Percentiles rank a stretch among this genome's conserved stretches.
These are phyloP conservation scores for Brassica cretica DNA, from an alignment of 345 rosid species.

Conservation along the genomic window DNA sequence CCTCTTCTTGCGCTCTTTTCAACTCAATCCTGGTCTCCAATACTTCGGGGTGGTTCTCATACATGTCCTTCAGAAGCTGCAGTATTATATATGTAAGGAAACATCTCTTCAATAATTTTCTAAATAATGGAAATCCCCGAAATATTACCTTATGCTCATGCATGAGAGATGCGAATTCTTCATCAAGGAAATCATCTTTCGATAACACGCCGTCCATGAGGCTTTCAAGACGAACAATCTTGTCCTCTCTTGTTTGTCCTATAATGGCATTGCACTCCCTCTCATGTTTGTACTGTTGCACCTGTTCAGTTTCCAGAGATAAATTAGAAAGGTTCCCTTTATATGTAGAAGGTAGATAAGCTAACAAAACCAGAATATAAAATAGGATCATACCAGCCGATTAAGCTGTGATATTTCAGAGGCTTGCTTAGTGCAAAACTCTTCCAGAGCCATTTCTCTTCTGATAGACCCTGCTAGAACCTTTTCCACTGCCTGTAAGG, in stretches of 20 bases:
- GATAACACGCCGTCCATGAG: slow-evolving; percentile 97
- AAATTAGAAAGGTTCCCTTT: slow-evolving; percentile 5
- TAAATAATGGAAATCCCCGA: neutral
- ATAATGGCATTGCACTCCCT: slow-evolving; percentile 94
- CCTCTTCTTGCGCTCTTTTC: slow-evolving; percentile 78
- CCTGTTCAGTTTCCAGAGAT: slow-evolving; percentile 49
- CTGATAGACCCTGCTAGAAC: slow-evolving; percentile 95
- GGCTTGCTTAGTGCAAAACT: slow-evolving; percentile 84
- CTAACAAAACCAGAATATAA: slow-evolving; percentile 17
- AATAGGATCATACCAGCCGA: slow-evolving; percentile 70
- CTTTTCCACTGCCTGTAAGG: slow-evolving; percentile 85
- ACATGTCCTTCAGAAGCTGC: slow-evolving; percentile 91
- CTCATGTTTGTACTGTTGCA: slow-evolving; percentile 97
- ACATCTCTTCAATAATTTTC: slow-evolving; percentile 13
- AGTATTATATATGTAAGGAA: slow-evolving; percentile 30
- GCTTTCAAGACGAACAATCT: slow-evolving; percentile 88
- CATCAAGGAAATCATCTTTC: slow-evolving; percentile 80
- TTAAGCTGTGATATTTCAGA: slow-evolving; percentile 85
- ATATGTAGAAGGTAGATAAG: slow-evolving; percentile 3
- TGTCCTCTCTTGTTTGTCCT: slow-evolving; percentile 88
- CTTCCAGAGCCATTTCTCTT: slow-evolving; percentile 98
- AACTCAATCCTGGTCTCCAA: slow-evolving; percentile 69
- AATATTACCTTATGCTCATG: slow-evolving; percentile 70
- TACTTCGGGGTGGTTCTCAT: slow-evolving; percentile 90
- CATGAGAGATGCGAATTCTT: slow-evolving; percentile 72